Base-by-base conservation (phyloP, 331 rosid genomes). In the Pyracantha coccinea region DNA sequence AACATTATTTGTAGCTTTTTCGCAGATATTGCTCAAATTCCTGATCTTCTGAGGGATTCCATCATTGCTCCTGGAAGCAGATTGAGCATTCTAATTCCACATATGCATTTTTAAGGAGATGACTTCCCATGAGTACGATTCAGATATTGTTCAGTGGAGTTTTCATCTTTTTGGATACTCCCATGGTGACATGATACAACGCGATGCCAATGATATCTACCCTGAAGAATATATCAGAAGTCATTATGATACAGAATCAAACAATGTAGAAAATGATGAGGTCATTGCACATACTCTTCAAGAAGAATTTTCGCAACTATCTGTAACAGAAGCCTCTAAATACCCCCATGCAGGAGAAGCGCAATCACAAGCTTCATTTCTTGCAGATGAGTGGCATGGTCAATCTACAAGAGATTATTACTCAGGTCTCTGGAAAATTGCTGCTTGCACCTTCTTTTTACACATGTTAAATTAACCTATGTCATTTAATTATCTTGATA, bases 131-230 rank as follows among this genome's bases (percentile, higher is more conserved):
- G 91, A 83, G 54, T 76, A 85, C 32, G 80, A 91, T 8, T 82
- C 93, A 33, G 97, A 84, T 69, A 72, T 89, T 66, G 27, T 86
- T 52, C 88, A 85, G 76, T 92, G 96, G 93, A 89, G 90, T 76
- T 82, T 82, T 75, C 83, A 70, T 68, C 71, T 92, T 58, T 72
- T 92, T 72, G 83, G 84, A 61, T 88, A 87, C 74, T 81, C 89
- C 23, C 68, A 80, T 15, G 83, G 78, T 24, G 88, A 74, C 66
- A 44, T 76, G 60, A 70, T 69, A 73, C 86, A 81, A 72, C 83
- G 70, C 25, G 75, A 85, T 77, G 74, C 78, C n/a, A 60, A 81
- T 72, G 86, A 83, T 62, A 79, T 73, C 66, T 81, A 84, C 59
- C 62, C 50, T 33, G 88, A 67, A 75, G 85, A 85, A 15, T 78